Base-by-base conservation (phyloP, 768 basidiomycete genomes). In the Lentinula sp. region DNA sequence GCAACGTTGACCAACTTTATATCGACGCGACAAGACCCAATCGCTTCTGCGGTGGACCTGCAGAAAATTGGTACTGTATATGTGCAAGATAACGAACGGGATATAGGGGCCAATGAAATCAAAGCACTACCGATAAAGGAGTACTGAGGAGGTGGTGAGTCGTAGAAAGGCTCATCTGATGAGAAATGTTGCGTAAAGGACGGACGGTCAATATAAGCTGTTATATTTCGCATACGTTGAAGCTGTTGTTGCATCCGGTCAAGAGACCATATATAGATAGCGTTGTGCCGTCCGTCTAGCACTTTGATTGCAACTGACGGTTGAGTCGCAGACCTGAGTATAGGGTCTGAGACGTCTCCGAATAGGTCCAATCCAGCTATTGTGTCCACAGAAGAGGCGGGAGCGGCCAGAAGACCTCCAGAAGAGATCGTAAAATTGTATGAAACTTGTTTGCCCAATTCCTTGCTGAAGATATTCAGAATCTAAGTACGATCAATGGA, bases 391-490 rank as follows among this genome's bases (percentile, higher is more conserved):
- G 91, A 87, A 16, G 95, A 96, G 15, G 79, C 79, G 9, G 95
- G 93, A 2, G 86, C 83, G 20, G 88, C 88, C 18, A 93, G 77
- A 12, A 88, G 81, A 13, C 89, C 87, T 23, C 88, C 91, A 36
- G 93, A 87, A n/a, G 91, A 84, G 55, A 98, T 84, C 5, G 89
- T 88, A 69, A 97, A 96, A 73, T 99, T 97, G 73, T 94, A 99
- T 23, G 85, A 81, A 48, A 96, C 93, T 43, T 88, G 83, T 72
- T 96, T 95, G 36, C 84, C 79, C 46, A 97, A 84, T 72, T 95
- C 92, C 69, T 88, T 90, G 75, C 94, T 95, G 69, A 32, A 48
- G 33, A 45, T 35, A 12, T 20, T 48, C 23, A 35, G 32, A 43
- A 18, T 45, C n/a, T n/a, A 28, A 7, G 6, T 20, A 18, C 2